Evolutionary conservation across 208 protist species (phyloP), one percentile per base, ranked within the genome.

Genomic region (Acanthamoeba royreba): DNA sequence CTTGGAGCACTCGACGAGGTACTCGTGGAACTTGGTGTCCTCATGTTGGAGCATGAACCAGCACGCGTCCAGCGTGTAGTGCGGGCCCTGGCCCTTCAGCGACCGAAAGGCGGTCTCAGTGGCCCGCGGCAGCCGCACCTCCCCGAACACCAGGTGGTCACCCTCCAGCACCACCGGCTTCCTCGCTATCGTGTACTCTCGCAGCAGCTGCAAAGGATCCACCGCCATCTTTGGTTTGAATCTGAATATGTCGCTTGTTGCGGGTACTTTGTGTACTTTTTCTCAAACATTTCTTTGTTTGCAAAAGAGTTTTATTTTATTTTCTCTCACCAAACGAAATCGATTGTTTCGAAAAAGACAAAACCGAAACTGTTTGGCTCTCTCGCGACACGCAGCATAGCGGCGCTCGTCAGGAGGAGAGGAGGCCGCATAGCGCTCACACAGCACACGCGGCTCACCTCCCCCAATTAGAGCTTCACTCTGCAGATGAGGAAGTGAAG

Each of bases 161-260:
- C 81, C 81, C 19, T 52, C 42, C 13, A 89, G 43, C 33, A 63
- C 13, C 8, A 89, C 81, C 19, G 43, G 43, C 7, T 31, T 9
- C 28, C 61, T 89, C 45, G 40, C 42, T 17, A 89, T 89, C 8
- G 81, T 89, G 31, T 63, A 89, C 49, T 89, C 81, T 63, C 81
- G 42, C 8, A 89, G 42, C 11, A 89, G 42, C 46, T 33, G n/a
- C 8, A 89, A 33, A 15, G 81, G 52, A 28, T 89, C 81, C n/a
- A n/a, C n/a, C 81, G 52, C 52, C 81, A 63, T 89, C 19, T 81
- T 8, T 66, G 19, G 25, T 5, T 4, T 66, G 19, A 66, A 25
- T 66, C 55, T 5, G 4, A 4, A n/a, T n/a, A n/a, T n/a, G n/a
- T n/a, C n/a, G n/a, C n/a, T n/a, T n/a, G n/a, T n/a, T n/a, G 33